These are phyloP conservation scores for Penicillium tannophilum DNA, from an alignment of 495 filamentous ascomycete species.

Conservation along the genomic window DNA sequence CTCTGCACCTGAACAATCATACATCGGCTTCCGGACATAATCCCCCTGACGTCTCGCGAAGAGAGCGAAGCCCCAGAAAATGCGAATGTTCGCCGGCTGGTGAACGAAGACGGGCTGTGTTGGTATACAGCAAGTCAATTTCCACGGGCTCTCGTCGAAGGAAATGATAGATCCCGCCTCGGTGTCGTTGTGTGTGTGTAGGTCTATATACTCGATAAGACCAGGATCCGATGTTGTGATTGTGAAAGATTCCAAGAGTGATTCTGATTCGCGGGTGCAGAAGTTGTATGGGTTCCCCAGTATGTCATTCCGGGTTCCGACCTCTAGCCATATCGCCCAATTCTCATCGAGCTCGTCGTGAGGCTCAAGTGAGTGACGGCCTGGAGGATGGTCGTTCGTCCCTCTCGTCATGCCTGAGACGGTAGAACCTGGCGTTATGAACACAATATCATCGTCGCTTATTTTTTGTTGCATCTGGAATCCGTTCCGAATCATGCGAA, in stretches of 20 bases:
- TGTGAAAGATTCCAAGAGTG: conserved; percentile 39
- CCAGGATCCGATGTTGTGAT: conserved; percentile 29
- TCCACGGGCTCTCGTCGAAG: conserved; percentile 38
- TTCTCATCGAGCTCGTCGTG: conserved; percentile 34
- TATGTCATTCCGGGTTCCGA: not conserved
- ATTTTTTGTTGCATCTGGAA: conserved; percentile 9
- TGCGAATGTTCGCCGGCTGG: conserved; percentile 27
- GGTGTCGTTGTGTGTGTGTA: conserved; percentile 8
- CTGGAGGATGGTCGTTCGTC: conserved; percentile 26
- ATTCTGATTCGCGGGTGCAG: conserved; percentile 29
- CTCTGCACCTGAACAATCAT: conserved; percentile 35
- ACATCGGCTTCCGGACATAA: conserved; percentile 42
- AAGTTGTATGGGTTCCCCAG: conserved; percentile 42
- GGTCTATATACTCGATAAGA: conserved; percentile 21
- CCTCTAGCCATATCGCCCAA: conserved; percentile 23
- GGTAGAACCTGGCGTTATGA: conserved; percentile 32
- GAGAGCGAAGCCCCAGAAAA: conserved; percentile 41
- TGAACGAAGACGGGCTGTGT: conserved; percentile 37
- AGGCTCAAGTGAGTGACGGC: conserved; percentile 23
- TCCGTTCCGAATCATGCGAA: conserved; percentile 11
- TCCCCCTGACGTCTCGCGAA: conserved; percentile 29
- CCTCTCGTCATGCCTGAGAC: conserved; percentile 30
- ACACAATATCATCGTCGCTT: conserved; percentile 32
- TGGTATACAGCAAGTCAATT: conserved; percentile 34
- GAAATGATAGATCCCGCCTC: conserved; percentile 26